These are phyloP conservation scores for Cyclostephanos invisitatus DNA, from an alignment of 108 stramenopile species.

Conservation along the genomic window DNA sequence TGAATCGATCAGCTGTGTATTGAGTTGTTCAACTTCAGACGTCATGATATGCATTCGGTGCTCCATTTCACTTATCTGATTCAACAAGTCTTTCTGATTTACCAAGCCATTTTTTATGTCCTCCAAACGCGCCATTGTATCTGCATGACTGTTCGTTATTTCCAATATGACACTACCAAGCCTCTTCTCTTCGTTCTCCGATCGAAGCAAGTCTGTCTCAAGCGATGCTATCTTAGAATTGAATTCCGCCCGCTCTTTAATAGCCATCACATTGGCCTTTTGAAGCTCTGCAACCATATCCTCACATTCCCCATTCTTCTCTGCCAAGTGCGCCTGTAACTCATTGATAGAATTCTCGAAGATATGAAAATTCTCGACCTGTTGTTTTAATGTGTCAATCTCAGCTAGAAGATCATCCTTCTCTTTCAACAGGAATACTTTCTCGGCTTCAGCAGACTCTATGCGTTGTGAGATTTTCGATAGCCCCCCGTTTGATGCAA, in stretches of 20 bases:
- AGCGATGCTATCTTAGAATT: constrained; percentile 11
- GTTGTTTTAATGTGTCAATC: neutral
- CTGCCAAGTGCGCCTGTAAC: constrained; percentile 6
- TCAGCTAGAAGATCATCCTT: neutral
- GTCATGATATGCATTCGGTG: neutral
- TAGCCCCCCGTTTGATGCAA: neutral
- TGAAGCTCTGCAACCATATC: neutral
- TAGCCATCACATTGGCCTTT: neutral
- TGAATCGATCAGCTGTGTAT: neutral
- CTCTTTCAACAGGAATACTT: neutral
- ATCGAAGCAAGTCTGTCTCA: constrained; percentile 11
- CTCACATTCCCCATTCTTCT: neutral
- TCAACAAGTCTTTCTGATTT: constrained; percentile 1
- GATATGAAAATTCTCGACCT: neutral
- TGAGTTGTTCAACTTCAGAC: neutral
- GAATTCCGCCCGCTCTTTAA: neutral
- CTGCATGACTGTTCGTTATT: neutral
- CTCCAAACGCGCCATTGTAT: constrained; percentile 1
- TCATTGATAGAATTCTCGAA: neutral
- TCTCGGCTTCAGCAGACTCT: neutral
- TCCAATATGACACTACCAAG: neutral
- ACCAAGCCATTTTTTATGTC: neutral
- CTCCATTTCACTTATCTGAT: neutral
- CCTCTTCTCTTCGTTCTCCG: constrained; percentile 2
- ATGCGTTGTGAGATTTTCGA: neutral